These are phyloP conservation scores for Komagataella ulmi DNA, from an alignment of 805 yeast genomes.

Conservation along the genomic window DNA sequence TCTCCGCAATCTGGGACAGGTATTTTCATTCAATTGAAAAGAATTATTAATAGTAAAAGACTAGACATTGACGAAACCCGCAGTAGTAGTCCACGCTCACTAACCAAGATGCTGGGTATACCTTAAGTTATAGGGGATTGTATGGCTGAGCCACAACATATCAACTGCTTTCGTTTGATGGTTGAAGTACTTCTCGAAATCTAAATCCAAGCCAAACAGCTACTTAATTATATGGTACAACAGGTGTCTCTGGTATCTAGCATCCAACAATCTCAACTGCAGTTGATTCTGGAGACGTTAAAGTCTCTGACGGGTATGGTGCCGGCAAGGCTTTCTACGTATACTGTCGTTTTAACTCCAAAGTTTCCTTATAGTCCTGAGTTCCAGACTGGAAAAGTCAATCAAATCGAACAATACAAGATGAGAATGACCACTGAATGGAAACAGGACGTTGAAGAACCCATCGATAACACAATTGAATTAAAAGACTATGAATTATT, in stretches of 20 bases:
- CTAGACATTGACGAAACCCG: too few species aligned
- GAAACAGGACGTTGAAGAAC: constrained; percentile 11
- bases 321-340: constrained; percentile 31
- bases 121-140: too few species aligned
- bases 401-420: constrained; percentile 41
- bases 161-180: too few species aligned
- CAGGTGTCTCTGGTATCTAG: constrained; percentile 35
- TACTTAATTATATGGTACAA: constrained; percentile 29
- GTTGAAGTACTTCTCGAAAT: neutral
- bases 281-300: constrained; percentile 31
- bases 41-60: too few species aligned
- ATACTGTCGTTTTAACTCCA: constrained; percentile 36
- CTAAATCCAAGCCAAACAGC: neutral
- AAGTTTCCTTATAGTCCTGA: constrained; percentile 38
- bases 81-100: too few species aligned
- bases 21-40: too few species aligned
- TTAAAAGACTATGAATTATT: constrained; percentile 1
- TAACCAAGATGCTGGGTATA: too few species aligned
- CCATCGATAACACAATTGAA: neutral
- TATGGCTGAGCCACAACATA: too few species aligned
- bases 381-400: constrained; percentile 39
- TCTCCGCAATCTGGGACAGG: too few species aligned
- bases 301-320: constrained; percentile 37
- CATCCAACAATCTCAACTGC: constrained; percentile 25
- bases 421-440: constrained; percentile 37